These are phyloP conservation scores for Aquanectria penicillioides DNA, from an alignment of 2,329 filamentous ascomycete genomes.

Conservation along the genomic window DNA sequence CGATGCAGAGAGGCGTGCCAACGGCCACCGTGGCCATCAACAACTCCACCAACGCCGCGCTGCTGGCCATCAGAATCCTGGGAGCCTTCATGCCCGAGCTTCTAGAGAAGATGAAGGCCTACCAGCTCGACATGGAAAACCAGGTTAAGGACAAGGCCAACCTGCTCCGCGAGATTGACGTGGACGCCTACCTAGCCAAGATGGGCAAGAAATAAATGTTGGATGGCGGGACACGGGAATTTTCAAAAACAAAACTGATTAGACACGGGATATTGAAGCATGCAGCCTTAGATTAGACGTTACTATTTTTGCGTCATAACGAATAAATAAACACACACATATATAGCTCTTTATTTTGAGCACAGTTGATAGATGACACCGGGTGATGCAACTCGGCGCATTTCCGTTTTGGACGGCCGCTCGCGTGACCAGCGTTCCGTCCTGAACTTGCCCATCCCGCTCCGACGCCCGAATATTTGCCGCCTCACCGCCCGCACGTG, in stretches of 20 bases:
- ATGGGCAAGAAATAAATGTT: slow-evolving; percentile 12
- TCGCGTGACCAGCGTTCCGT: not conserved
- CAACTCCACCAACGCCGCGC: slow-evolving; percentile 80
- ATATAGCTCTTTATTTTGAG: not conserved
- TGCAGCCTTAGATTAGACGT: slow-evolving; percentile 3
- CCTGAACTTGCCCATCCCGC: not conserved
- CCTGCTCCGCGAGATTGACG: slow-evolving; percentile 1
- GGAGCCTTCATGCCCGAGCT: slow-evolving; percentile 67
- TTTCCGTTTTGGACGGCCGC: not conserved
- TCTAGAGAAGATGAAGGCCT: slow-evolving; percentile 58
- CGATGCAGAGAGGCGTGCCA: slow-evolving; percentile 67
- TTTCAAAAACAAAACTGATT: too few relatives aligned
- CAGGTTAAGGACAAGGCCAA: slow-evolving; percentile 17
- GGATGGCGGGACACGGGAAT: not conserved
- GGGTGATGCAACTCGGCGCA: not conserved
- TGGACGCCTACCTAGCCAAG: slow-evolving; percentile 10
- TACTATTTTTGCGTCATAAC: not conserved
- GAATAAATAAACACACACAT: not conserved
- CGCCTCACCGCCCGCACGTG: slow-evolving; percentile 37
- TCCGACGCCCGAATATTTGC: slow-evolving; percentile 16
- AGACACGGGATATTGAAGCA: slow-evolving; percentile 2
- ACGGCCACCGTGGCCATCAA: slow-evolving; percentile 83
- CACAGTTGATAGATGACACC: not conserved
- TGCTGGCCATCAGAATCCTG: slow-evolving; percentile 76
- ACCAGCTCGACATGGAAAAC: slow-evolving; percentile 11